Evolutionary conservation across 1,284 basidiomycete species (phyloP).

Genomic region (Inonotus hispidus): DNA sequence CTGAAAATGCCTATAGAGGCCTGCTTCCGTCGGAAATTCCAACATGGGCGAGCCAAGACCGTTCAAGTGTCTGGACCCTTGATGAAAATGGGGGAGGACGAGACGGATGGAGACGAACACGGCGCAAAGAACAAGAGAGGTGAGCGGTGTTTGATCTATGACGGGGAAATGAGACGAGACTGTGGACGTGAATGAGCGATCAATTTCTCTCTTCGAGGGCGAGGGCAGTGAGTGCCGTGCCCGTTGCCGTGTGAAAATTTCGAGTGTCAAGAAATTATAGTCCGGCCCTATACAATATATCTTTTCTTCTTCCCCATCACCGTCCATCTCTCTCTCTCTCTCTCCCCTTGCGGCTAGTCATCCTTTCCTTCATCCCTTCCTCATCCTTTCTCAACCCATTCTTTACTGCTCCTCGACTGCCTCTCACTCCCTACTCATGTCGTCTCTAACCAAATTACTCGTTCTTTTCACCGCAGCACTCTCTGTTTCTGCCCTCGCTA

Average conservation of each 20-base stretch:
- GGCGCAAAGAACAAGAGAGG: too few relatives aligned
- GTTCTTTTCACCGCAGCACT: constrained; percentile 12
- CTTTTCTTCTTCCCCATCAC: neutral
- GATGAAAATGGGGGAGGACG: neutral
- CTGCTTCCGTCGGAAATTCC: neutral
- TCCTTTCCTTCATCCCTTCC: neutral
- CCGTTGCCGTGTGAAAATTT: neutral
- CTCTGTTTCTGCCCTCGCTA: constrained; percentile 9
- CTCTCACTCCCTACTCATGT: constrained; percentile 1
- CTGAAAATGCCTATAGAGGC: too few relatives aligned
- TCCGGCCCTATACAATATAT: neutral
- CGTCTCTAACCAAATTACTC: constrained; percentile 13
- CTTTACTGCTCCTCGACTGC: neutral
- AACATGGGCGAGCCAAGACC: neutral
- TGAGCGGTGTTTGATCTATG: neutral
- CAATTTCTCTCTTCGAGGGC: neutral
- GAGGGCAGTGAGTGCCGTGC: neutral
- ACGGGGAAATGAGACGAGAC: neutral
- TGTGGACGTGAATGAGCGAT: neutral
- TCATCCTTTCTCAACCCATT: neutral
- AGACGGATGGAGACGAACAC: neutral
- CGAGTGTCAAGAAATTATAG: neutral
- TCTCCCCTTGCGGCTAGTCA: neutral
- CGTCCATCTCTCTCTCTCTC: neutral
- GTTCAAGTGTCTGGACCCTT: neutral